Percentiles rank a stretch among this genome's conserved stretches.
Conservation (phyloP, 2,329 filamentous ascomycete species). For the Aspergillus sp. region DNA sequence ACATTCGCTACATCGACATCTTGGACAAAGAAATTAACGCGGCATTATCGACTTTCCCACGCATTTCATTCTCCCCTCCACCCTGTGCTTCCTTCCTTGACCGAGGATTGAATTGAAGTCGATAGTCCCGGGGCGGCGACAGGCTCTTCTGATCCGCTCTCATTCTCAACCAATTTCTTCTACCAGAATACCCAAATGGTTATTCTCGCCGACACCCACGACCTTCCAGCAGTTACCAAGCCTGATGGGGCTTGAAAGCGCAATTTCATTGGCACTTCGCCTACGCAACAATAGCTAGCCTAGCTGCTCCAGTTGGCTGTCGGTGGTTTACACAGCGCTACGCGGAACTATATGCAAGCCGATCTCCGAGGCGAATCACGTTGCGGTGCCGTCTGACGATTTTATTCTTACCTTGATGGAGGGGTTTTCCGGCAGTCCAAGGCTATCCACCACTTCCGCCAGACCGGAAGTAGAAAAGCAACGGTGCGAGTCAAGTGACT, state of each 20-base stretch:
- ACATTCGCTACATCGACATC: neutral
- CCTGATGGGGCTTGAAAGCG: conserved; percentile 13
- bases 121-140: neutral
- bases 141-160: neutral
- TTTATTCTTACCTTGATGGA: conserved; percentile 5
- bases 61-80: neutral
- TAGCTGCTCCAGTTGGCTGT: neutral
- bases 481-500: conserved; percentile 1
- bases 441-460: conserved; percentile 5
- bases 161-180: neutral
- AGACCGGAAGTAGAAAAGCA: conserved; percentile 2
- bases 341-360: neutral
- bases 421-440: neutral
- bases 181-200: too few relatives aligned
- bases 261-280: conserved; percentile 6
- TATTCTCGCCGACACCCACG: neutral
- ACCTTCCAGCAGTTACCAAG: neutral
- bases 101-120: neutral
- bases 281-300: conserved; percentile 1
- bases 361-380: neutral
- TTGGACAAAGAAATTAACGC: neutral
- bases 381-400: neutral
- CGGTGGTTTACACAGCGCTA: neutral
- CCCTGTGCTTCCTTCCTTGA: neutral
- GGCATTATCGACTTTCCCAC: neutral